Evolutionary conservation across 176 grass and related monocot genomes (phyloP).

Genomic region (barley (Hordeum vulgare)): DNA sequence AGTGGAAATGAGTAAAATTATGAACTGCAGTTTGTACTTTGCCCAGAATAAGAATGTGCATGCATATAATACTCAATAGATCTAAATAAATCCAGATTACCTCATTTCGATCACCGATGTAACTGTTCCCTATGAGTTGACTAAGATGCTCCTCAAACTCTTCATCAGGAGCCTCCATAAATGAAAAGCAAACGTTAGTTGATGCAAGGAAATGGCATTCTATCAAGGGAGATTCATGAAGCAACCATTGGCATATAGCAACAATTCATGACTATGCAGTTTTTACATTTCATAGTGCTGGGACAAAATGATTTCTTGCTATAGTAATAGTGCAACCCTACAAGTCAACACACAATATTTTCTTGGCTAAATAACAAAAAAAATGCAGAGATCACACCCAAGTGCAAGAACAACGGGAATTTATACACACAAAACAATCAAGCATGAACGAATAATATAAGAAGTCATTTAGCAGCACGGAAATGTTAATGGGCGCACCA

Average conservation of each 20-base stretch:
- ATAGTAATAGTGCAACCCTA: neutral
- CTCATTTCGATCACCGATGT: slow-evolving; percentile 85
- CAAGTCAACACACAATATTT: slow-evolving; percentile 6
- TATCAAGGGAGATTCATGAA: slow-evolving; percentile 25
- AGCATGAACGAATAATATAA: slow-evolving; percentile 1
- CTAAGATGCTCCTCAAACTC: slow-evolving; percentile 97
- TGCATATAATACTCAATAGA: slow-evolving; percentile 11
- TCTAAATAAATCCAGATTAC: slow-evolving; percentile 31
- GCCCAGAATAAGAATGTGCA: slow-evolving; percentile 21
- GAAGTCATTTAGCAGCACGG: neutral
- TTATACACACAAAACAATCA: neutral
- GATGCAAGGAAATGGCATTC: slow-evolving; percentile 9
- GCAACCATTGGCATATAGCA: neutral
- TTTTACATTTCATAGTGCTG: slow-evolving; percentile 13
- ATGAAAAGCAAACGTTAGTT: slow-evolving; percentile 32
- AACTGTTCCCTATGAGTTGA: slow-evolving; percentile 75
- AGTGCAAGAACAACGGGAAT: neutral
- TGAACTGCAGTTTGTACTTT: slow-evolving; percentile 6
- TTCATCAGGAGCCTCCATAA: slow-evolving; percentile 91
- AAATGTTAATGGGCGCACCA: slow-evolving; percentile 43
- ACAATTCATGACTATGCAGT: slow-evolving; percentile 2
- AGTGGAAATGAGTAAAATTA: slow-evolving; percentile 16
- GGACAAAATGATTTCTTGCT: slow-evolving; percentile 10
- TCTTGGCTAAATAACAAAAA: neutral
- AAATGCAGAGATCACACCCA: slow-evolving; percentile 7